Evolutionary conservation across 2,329 filamentous ascomycete species (phyloP).

Genomic region (Tolypocladium amazonense): DNA sequence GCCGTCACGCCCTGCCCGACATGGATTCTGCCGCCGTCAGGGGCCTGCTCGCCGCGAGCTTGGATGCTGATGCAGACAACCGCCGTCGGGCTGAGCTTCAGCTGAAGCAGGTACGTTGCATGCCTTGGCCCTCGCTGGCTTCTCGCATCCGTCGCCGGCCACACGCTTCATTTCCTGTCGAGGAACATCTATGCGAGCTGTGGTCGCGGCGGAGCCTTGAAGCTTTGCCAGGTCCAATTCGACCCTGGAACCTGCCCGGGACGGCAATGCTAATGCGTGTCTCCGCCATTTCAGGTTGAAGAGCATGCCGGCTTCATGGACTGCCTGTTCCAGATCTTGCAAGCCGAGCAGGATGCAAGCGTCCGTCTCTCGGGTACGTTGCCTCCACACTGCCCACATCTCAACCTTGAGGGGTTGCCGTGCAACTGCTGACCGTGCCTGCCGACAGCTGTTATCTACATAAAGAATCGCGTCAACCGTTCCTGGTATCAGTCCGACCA

Average conservation of each 20-base stretch:
- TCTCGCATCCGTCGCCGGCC: not conserved
- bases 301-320: constrained; percentile 82
- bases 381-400: constrained; percentile 5
- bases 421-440: constrained; percentile 5
- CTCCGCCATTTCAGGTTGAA: constrained; percentile 56
- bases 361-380: constrained; percentile 80
- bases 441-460: constrained; percentile 75
- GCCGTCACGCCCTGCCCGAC: constrained; percentile 6
- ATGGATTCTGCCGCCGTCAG: constrained; percentile 71
- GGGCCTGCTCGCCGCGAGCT: constrained; percentile 66
- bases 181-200: not conserved
- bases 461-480: constrained; percentile 94
- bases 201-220: not conserved
- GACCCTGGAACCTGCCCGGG: not conserved
- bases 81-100: constrained; percentile 70
- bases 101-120: constrained; percentile 60
- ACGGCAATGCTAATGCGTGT: not conserved
- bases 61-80: constrained; percentile 63
- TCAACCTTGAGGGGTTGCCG: not conserved
- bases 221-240: not conserved
- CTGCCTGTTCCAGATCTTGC: constrained; percentile 80
- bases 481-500: constrained; percentile 79
- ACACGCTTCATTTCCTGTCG: not conserved
- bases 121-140: not conserved
- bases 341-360: constrained; percentile 74